phyloP scores from a whole-genome alignment of 2,329 filamentous ascomycete genomes.

The Sclerotinia trifoliorum region DNA sequence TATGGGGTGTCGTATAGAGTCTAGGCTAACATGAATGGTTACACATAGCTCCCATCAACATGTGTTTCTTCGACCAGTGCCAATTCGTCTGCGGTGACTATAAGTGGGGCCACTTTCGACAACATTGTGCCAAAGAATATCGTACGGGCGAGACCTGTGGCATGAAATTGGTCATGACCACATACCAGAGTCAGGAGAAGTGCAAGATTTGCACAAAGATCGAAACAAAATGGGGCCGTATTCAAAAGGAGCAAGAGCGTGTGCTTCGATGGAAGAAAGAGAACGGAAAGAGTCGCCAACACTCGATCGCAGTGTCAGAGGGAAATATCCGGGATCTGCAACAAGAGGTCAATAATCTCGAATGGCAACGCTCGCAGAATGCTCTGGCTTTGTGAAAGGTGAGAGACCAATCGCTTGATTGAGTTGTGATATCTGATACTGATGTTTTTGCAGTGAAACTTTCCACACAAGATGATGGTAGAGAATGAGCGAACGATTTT shows the following conservation, averaged over 20 bases:
- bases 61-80: constrained; percentile 97
- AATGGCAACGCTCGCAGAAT: constrained; percentile 20
- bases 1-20: constrained; percentile 10
- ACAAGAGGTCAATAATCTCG: constrained; percentile 55
- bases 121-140: constrained; percentile 93
- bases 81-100: constrained; percentile 84
- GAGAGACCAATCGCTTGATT: constrained; percentile 19
- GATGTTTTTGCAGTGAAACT: constrained; percentile 13
- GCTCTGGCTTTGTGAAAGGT: constrained; percentile 19
- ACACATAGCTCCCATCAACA: constrained; percentile 46
- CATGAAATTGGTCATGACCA: constrained; percentile 82
- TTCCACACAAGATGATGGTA: constrained; percentile 4
- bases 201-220: constrained; percentile 90
- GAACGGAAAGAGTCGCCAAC: constrained; percentile 54
- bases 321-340: constrained; percentile 66
- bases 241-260: constrained; percentile 71
- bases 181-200: constrained; percentile 55
- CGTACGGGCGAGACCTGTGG: constrained; percentile 95
- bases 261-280: constrained; percentile 72
- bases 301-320: constrained; percentile 70
- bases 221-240: constrained; percentile 76
- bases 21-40: constrained; percentile 28
- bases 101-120: constrained; percentile 90
- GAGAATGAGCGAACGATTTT: constrained; percentile 16
- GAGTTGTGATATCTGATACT: constrained; percentile 15